These are phyloP conservation scores for Citrullus colocynthis DNA, from an alignment of 306 rosid genomes.

Conservation along the genomic window DNA sequence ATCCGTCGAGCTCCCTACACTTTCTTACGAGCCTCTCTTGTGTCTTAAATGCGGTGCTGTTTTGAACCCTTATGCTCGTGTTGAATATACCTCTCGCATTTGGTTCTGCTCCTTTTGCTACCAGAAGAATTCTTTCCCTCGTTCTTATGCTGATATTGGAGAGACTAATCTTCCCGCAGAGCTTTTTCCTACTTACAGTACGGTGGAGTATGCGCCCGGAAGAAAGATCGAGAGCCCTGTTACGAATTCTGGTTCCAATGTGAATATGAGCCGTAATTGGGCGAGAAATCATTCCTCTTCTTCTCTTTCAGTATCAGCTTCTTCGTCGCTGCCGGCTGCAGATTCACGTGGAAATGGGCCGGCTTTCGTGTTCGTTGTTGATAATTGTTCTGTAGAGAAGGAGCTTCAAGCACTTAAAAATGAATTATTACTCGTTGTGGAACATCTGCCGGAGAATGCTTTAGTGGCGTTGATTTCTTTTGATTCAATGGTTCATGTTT, in stretches of 20 bases:
- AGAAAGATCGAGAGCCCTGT: conserved; percentile 11
- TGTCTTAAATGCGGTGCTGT: conserved; percentile 60
- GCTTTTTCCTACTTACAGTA: conserved; percentile 79
- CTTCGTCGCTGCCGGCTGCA: conserved; percentile 16
- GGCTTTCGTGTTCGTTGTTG: conserved; percentile 55
- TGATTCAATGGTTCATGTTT: conserved; percentile 68
- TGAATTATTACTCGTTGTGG: conserved; percentile 43
- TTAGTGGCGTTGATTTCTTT: conserved; percentile 52
- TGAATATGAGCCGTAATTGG: conserved; percentile 17
- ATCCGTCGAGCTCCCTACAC: conserved; percentile 53
- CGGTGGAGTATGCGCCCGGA: conserved; percentile 53
- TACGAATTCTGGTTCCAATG: conserved; percentile 13
- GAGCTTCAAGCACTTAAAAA: conserved; percentile 58
- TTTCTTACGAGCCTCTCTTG: conserved; percentile 58
- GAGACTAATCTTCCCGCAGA: conserved; percentile 86
- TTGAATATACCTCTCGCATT: conserved; percentile 65
- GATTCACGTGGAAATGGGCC: conserved; percentile 33
- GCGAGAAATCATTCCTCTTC: conserved; percentile 21
- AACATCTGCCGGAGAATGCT: conserved; percentile 49
- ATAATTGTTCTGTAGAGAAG: conserved; percentile 30
- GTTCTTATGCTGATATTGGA: conserved; percentile 49
- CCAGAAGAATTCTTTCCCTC: conserved; percentile 50
- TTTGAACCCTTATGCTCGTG: conserved; percentile 83
- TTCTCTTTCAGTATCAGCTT: conserved; percentile 24
- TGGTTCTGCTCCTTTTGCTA: conserved; percentile 87